Evolutionary conservation across 208 protist genomes (phyloP), one percentile per base, ranked within the genome.

Genomic region (Balamuthia mandrillaris): DNA sequence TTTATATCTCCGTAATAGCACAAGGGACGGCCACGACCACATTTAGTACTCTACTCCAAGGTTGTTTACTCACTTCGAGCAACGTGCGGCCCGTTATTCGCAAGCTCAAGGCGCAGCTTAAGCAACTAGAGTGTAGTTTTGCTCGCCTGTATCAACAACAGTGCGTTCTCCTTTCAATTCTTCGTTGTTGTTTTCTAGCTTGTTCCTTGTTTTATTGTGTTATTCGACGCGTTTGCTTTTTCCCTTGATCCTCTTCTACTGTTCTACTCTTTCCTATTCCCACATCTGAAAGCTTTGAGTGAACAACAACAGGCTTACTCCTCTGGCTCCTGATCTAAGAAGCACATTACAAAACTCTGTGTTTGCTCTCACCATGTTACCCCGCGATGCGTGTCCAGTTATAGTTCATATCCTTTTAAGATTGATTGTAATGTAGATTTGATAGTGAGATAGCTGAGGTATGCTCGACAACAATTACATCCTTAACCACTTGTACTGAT

Each of bases 281-380:
- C n/a, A 35, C n/a, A 18, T 29, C 24, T n/a, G 31, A 27, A 45
- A 72, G 9, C 3, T 60, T n/a, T 60, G 52, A 60, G 29, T 60
- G 52, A 60, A 60, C 24, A 12, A 49, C 70, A 78, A 29, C 16
- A 81, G 74, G 47, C 14, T 51, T n/a, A 31, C 37, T n/a, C 74
- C 61, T 27, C 39, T 41, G 21, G 16, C 74, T 5, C 74, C 74
- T 21, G 74, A 81, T 29, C 74, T 81, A 24, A 44, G 74, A n/a
- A n/a, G 56, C 2, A 51, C 74, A n/a, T 31, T 81, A 35, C 74
- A 81, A 61, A 81, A 81, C 24, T 44, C 49, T 39, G 74, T 81
- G n/a, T 81, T 81, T 58, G 74, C 74, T 7, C 39, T 81, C 29
- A 81, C 74, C 3, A 27, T 81, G 10, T 35, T 81, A 1, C 74